Conservation (phyloP, 169 alveolate genomes). For the Eimeria necatrix region DNA sequence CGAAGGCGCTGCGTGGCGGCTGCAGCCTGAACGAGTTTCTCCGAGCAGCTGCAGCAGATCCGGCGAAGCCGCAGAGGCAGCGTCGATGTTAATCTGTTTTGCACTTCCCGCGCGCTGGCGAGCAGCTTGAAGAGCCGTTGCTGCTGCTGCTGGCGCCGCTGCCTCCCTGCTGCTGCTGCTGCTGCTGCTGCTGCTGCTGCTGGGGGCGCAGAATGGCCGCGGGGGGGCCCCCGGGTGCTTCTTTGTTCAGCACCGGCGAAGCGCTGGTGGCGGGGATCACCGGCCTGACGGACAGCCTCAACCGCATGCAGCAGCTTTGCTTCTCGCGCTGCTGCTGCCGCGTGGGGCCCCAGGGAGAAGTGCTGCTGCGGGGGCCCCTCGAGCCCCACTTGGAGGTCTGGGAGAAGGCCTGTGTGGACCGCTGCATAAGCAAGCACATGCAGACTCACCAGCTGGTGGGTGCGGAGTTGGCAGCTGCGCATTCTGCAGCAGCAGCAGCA, state of each 20-base stretch:
- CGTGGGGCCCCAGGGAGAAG: background rate
- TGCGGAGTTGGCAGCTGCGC: background rate
- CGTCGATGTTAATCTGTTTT: no score
- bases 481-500: background rate
- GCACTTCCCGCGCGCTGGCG: no score
- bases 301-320: constrained; percentile 7
- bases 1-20: no score
- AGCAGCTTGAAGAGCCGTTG: background rate
- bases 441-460: constrained; percentile 51
- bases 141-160: background rate
- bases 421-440: constrained; percentile 46
- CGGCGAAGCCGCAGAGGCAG: no score
- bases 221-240: background rate
- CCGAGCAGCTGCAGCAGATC: no score
- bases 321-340: constrained; percentile 51
- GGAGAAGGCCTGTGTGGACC: constrained; percentile 46
- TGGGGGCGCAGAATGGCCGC: background rate
- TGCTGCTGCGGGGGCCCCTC: background rate
- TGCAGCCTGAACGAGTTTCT: no score
- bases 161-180: background rate
- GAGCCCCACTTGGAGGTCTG: constrained; percentile 7
- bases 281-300: constrained; percentile 54
- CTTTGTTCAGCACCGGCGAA: background rate
- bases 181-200: background rate
- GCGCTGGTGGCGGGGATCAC: constrained; percentile 15